These are phyloP conservation scores for Shiraia bambusicola DNA, from an alignment of 2,329 filamentous ascomycete genomes.

Conservation along the genomic window DNA sequence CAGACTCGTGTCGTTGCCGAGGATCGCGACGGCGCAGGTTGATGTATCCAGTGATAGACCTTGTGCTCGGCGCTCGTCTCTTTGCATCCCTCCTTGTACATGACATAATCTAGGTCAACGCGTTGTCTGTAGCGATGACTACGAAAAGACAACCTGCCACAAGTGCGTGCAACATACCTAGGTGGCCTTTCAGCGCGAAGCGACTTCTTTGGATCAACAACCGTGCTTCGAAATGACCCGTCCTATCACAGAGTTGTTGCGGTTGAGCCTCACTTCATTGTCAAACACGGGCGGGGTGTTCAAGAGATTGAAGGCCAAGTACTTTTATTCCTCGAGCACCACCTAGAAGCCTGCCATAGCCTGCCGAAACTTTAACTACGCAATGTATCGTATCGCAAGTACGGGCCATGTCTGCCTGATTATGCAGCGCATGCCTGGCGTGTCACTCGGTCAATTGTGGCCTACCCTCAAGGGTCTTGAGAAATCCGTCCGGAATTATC, in stretches of 20 bases:
- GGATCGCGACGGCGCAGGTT: conserved; percentile 9
- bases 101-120: background rate
- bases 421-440: conserved; percentile 9
- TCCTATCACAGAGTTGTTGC: conserved; percentile 10
- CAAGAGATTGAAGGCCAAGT: conserved; percentile 9
- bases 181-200: conserved; percentile 1
- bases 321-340: conserved; percentile 10
- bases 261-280: conserved; percentile 8
- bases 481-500: conserved; percentile 6
- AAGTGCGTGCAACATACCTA: background rate
- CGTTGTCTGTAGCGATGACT: background rate
- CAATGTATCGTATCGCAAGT: conserved; percentile 10
- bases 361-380: conserved; percentile 10
- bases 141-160: background rate
- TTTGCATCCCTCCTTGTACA: background rate
- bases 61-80: conserved; percentile 18
- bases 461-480: conserved; percentile 5
- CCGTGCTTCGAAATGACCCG: conserved; percentile 8
- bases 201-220: conserved; percentile 7
- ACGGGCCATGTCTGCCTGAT: conserved; percentile 12
- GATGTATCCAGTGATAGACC: conserved; percentile 3
- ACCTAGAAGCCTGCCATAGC: conserved; percentile 2
- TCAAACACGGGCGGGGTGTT: conserved; percentile 8
- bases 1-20: conserved; percentile 13
- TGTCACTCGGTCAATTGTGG: conserved; percentile 6